These are phyloP conservation scores for Tricholoma flavovirens DNA, from an alignment of 768 basidiomycete genomes.

Conservation along the genomic window DNA sequence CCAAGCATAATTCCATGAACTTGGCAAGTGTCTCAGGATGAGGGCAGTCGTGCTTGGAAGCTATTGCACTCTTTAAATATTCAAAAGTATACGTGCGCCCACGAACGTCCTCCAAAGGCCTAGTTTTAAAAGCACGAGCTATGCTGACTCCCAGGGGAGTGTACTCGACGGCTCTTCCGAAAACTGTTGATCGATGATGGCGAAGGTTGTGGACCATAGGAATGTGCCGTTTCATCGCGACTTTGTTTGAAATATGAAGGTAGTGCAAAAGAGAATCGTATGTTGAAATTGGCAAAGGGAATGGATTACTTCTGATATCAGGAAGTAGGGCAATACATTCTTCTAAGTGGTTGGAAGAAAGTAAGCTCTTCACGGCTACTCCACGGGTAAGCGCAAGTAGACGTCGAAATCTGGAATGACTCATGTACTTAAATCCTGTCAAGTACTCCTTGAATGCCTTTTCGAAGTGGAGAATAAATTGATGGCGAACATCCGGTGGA, in stretches of 20 bases:
- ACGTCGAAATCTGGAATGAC: constrained; percentile 1
- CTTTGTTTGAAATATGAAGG: constrained; percentile 13
- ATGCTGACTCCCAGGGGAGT: neutral
- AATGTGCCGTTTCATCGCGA: constrained; percentile 7
- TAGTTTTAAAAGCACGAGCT: neutral
- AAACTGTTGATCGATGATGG: neutral
- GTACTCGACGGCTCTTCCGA: neutral
- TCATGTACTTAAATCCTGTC: constrained; percentile 1
- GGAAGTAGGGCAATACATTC: constrained; percentile 45
- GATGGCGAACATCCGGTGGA: constrained; percentile 22
- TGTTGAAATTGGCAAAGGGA: constrained; percentile 30
- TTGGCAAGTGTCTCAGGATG: constrained; percentile 24
- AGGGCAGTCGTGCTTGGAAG: constrained; percentile 12
- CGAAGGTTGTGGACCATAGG: constrained; percentile 16
- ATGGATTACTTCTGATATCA: constrained; percentile 20
- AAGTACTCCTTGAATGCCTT: constrained; percentile 18
- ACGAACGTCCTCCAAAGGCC: no score
- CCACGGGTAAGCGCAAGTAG: constrained; percentile 24
- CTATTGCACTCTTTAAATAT: constrained; percentile 16
- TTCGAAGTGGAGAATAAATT: constrained; percentile 37
- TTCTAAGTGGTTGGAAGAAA: constrained; percentile 29
- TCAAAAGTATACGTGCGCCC: no score
- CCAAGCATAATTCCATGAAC: constrained; percentile 31
- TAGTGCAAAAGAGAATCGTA: constrained; percentile 29
- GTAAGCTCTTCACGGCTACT: constrained; percentile 37